Evolutionary conservation across 441 rosid species (phyloP).

Genomic region (Aleurites moluccanus): DNA sequence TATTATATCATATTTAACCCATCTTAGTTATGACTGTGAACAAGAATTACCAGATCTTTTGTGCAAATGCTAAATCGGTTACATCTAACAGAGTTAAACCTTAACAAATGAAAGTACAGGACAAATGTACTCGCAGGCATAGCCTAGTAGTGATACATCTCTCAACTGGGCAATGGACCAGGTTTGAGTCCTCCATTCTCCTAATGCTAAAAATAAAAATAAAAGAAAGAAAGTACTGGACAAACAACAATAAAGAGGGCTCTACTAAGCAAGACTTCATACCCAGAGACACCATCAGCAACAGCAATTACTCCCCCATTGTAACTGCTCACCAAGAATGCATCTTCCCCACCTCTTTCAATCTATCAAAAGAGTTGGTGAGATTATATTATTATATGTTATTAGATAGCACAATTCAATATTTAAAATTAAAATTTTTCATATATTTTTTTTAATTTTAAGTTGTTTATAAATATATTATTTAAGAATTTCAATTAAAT

Average conservation of each 20-base stretch:
- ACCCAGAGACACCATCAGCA: conserved; percentile 98
- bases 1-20: neutral
- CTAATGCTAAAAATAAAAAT: no score
- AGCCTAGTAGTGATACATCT: no score
- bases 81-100: neutral
- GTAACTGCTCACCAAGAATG: conserved; percentile 66
- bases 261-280: conserved; percentile 3
- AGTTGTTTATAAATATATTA: no score
- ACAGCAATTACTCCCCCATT: conserved; percentile 85
- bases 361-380: conserved; percentile 37
- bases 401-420: no score
- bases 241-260: neutral
- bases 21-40: neutral
- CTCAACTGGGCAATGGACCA: no score
- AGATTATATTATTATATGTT: neutral
- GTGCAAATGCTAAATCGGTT: neutral
- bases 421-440: no score
- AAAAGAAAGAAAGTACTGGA: neutral
- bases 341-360: conserved; percentile 93
- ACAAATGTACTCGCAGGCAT: neutral
- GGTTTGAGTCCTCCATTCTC: no score
- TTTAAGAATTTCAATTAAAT: no score
- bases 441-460: no score
- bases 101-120: neutral
- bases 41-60: neutral